These are phyloP conservation scores for Metarhizium anisopliae DNA, from an alignment of 2,329 filamentous ascomycete species.

Conservation along the genomic window DNA sequence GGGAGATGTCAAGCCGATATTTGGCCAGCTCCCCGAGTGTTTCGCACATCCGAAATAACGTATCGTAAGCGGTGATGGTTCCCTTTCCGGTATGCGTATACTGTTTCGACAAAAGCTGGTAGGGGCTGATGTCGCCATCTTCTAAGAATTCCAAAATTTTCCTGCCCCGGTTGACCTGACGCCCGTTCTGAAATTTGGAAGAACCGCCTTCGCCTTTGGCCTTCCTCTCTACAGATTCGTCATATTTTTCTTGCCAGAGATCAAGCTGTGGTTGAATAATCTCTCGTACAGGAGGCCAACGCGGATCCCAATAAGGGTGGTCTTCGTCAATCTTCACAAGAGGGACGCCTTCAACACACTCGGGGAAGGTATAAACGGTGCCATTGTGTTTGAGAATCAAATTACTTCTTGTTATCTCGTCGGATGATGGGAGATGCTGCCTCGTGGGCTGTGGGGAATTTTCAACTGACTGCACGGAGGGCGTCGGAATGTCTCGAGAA, in stretches of 20 bases:
- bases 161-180: slow-evolving; percentile 47
- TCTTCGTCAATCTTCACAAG: slow-evolving; percentile 38
- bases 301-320: slow-evolving; percentile 47
- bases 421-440: slow-evolving; percentile 8
- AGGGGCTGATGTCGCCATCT: slow-evolving; percentile 43
- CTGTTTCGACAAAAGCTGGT: slow-evolving; percentile 45
- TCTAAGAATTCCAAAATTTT: slow-evolving; percentile 43
- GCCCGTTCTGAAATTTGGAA: slow-evolving; percentile 43
- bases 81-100: slow-evolving; percentile 34
- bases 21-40: slow-evolving; percentile 44
- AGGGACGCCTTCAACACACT: slow-evolving; percentile 44
- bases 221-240: slow-evolving; percentile 24
- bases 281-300: slow-evolving; percentile 38
- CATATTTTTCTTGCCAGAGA: slow-evolving; percentile 39
- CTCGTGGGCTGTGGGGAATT: slow-evolving; percentile 17
- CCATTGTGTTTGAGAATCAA: slow-evolving; percentile 41
- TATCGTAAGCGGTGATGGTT: slow-evolving; percentile 43
- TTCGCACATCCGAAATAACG: slow-evolving; percentile 45
- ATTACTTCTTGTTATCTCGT: slow-evolving; percentile 34
- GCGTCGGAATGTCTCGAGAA: slow-evolving; percentile 20
- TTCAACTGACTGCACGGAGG: slow-evolving; percentile 17
- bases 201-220: slow-evolving; percentile 23
- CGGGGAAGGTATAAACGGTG: slow-evolving; percentile 38
- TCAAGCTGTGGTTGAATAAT: slow-evolving; percentile 34
- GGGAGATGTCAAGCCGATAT: slow-evolving; percentile 42